These are phyloP conservation scores for Colletotrichum orchidophilum DNA, from an alignment of 2,329 filamentous ascomycete genomes.

Conservation along the genomic window DNA sequence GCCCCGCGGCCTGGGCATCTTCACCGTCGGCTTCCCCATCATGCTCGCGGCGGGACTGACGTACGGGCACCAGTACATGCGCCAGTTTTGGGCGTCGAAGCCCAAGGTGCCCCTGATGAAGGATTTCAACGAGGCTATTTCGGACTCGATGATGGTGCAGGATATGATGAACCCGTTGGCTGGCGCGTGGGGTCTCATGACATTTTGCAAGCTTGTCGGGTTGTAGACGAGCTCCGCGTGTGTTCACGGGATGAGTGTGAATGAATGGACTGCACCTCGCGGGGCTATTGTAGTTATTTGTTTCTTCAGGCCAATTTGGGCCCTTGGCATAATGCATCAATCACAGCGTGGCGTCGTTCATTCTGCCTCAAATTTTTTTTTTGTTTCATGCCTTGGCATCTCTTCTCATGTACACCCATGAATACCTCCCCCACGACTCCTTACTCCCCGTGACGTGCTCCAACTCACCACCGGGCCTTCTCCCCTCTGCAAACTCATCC, in stretches of 20 bases:
- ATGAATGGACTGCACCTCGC: neutral
- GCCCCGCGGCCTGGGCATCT: conserved; percentile 20
- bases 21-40: conserved; percentile 35
- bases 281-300: neutral
- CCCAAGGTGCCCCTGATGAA: conserved; percentile 41
- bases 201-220: conserved; percentile 36
- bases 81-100: conserved; percentile 41
- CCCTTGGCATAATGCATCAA: neutral
- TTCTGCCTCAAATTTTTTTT: neutral
- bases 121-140: conserved; percentile 43
- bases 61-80: conserved; percentile 38
- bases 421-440: conserved; percentile 36
- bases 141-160: conserved; percentile 37
- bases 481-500: conserved; percentile 4
- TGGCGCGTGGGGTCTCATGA: conserved; percentile 37
- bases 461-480: neutral
- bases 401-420: conserved; percentile 44
- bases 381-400: conserved; percentile 18
- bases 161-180: conserved; percentile 33
- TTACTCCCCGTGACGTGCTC: conserved; percentile 25
- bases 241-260: too few relatives aligned
- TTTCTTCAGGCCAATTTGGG: neutral
- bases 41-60: conserved; percentile 33
- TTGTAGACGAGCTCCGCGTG: neutral
- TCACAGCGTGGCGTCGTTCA: neutral